Evolutionary conservation across 768 basidiomycete genomes (phyloP), one percentile per base, ranked within the genome.

Genomic region (Termitomyces eurrhizus): DNA sequence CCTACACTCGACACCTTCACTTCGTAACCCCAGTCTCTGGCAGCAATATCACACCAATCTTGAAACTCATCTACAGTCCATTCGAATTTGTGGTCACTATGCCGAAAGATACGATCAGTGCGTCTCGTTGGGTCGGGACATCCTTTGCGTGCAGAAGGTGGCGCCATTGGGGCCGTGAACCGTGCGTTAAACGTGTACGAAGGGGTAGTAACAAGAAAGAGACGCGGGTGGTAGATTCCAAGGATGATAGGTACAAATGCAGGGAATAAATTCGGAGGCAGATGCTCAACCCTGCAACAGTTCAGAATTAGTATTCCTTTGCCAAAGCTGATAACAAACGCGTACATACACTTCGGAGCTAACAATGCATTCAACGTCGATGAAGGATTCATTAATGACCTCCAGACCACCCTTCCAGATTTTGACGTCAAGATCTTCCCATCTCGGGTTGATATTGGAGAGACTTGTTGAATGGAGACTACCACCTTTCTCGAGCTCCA

Each of bases 41-140:
- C 90, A 2, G 74, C 75, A 0, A 66, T 68, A 12, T 72, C 63
- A 67, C 92, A 93, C 84, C 88, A 90, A 16, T 64, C 65, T 21
- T 69, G 66, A 68, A 93, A 96, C 67, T 95, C 93, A 2, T 84
- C 83, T 0, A 73, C 69, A 0, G 92, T 94, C 89, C 90, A 95
- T 70, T 96, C 93, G 63, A 95, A 93, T 65, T 93, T 89, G 72
- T 96, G 93, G 64, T 95, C 93, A 26, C 73, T 60, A 68, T 95
- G 92, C 24, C 93, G 80, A 75, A 94, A 95, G 33, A 89, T 72
- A 1, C 93, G 83, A 51, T 80, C 68, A 0, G 92, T 94, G 18
- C 89, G 83, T 14, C 79, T 76, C 0, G 92, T 94, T 3, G 94
- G 92, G 72, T 95, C 93, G 0, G 72, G 77, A 68, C 72, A 85